Conservation (phyloP, 2,329 filamentous ascomycete species). For the Pestalotiopsis sp. region DNA sequence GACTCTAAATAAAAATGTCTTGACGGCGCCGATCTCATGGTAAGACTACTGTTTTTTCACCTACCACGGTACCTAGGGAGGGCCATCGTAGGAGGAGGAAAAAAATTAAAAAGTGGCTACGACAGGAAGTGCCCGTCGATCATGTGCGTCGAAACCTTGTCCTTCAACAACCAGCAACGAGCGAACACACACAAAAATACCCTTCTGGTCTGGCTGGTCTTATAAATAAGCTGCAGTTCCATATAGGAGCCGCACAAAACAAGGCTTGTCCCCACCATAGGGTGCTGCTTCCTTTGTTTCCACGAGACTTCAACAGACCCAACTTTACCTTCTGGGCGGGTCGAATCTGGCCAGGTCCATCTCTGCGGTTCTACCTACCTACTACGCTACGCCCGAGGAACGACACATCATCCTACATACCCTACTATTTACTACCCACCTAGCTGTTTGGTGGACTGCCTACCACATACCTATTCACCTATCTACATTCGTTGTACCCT, state of each 20-base stretch:
- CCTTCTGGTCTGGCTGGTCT: not conserved
- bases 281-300: not conserved
- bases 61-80: not conserved
- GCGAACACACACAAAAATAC: not conserved
- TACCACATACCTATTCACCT: not conserved
- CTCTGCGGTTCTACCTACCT: not conserved
- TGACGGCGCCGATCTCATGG: not conserved
- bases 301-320: not conserved
- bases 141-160: slow-evolving; percentile 9
- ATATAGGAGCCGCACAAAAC: slow-evolving; percentile 3
- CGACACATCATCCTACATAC: not conserved
- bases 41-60: too few species aligned
- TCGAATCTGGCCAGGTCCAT: not conserved
- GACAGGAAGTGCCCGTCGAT: not conserved
- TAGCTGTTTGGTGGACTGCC: not conserved
- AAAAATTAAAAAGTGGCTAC: slow-evolving; percentile 11
- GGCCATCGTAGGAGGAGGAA: not conserved
- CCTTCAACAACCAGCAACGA: not conserved
- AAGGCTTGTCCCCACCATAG: not conserved
- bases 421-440: not conserved
- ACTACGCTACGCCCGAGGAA: not conserved
- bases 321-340: not conserved
- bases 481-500: not conserved
- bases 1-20: not conserved
- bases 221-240: not conserved